A percentile compares a stretch with the other conserved stretches of the same genome.
phyloP scores from a whole-genome alignment of 768 basidiomycete species.

The Lentinula sp. region DNA sequence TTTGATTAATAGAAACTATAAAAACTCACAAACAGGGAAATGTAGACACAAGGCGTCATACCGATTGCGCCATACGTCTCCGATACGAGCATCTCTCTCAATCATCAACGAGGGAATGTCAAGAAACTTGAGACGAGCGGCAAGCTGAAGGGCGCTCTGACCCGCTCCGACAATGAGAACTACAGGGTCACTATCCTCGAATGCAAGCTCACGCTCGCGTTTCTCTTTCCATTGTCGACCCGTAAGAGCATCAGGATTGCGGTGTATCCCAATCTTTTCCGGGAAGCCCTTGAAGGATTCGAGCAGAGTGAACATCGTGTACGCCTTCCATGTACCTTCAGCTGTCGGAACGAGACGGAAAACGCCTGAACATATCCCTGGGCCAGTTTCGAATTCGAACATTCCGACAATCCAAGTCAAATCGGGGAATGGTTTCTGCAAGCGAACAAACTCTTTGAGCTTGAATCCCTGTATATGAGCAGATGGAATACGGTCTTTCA shows the following conservation, averaged over 20 bases:
- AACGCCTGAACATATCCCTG: background rate
- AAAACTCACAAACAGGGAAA: slow-evolving; percentile 21
- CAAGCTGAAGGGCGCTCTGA: slow-evolving; percentile 59
- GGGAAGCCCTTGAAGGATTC: slow-evolving; percentile 4
- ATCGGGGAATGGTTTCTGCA: slow-evolving; percentile 1
- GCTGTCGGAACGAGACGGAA: slow-evolving; percentile 1
- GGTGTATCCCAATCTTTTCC: slow-evolving; percentile 2
- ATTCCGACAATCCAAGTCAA: background rate
- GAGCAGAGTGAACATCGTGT: slow-evolving; percentile 3
- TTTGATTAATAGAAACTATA: background rate
- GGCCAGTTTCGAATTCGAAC: background rate
- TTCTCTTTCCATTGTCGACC: slow-evolving; percentile 1
- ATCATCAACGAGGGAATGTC: slow-evolving; percentile 50
- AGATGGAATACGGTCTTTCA: slow-evolving; percentile 27
- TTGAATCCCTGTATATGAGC: slow-evolving; percentile 16
- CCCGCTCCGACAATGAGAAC: slow-evolving; percentile 52
- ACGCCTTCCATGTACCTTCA: background rate
- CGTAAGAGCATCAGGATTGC: background rate
- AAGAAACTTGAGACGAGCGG: slow-evolving; percentile 57
- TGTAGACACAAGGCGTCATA: slow-evolving; percentile 40
- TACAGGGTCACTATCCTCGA: slow-evolving; percentile 15
- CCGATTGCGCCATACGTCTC: slow-evolving; percentile 44
- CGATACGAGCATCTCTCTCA: slow-evolving; percentile 48
- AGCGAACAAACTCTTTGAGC: slow-evolving; percentile 10
- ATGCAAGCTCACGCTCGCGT: background rate